A percentile compares a stretch with the other conserved stretches of the same genome.
phyloP scores from a whole-genome alignment of 345 rosid species.

The Melaleuca quinquenervia region DNA sequence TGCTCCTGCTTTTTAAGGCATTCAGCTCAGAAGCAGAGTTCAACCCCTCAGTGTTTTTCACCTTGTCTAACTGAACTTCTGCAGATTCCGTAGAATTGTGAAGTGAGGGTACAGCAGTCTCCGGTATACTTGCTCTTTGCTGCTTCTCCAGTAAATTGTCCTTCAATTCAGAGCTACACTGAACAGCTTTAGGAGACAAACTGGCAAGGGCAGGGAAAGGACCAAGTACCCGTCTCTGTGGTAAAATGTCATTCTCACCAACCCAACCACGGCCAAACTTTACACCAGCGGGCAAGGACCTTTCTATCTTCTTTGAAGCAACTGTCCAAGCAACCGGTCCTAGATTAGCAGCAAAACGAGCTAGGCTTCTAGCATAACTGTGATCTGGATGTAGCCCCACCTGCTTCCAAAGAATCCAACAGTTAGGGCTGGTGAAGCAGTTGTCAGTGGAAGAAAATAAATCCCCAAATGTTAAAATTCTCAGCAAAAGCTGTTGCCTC shows the following conservation, averaged over 20 bases:
- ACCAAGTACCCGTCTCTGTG: conserved; percentile 13
- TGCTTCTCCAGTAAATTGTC: conserved; percentile 6
- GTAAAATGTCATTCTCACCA: conserved; percentile 48
- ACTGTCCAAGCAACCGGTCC: conserved; percentile 64
- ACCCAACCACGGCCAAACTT: conserved; percentile 89
- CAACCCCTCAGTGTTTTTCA: conserved; percentile 4
- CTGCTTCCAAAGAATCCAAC: conserved; percentile 17
- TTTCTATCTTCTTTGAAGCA: conserved; percentile 47
- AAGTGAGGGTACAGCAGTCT: conserved; percentile 7
- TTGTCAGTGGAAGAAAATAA: not conserved
- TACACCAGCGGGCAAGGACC: conserved; percentile 41
- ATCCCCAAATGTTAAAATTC: not conserved
- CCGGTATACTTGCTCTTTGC: conserved; percentile 1
- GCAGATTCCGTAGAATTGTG: conserved; percentile 2
- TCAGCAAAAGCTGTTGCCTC: not conserved
- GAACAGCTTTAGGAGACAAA: conserved; percentile 4
- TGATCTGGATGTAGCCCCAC: conserved; percentile 74
- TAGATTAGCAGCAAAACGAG: conserved; percentile 66
- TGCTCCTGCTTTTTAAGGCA: conserved; percentile 2
- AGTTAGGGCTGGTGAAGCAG: not conserved
- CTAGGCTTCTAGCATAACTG: conserved; percentile 72
- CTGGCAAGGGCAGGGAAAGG: conserved; percentile 9
- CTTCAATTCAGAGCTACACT: not conserved
- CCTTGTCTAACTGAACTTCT: conserved; percentile 13
- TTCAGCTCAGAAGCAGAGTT: conserved; percentile 3